A percentile compares a stretch with the other conserved stretches of the same genome.
Conservation (phyloP, 2,329 filamentous ascomycete species). For the Aphanoascus verrucosus region DNA sequence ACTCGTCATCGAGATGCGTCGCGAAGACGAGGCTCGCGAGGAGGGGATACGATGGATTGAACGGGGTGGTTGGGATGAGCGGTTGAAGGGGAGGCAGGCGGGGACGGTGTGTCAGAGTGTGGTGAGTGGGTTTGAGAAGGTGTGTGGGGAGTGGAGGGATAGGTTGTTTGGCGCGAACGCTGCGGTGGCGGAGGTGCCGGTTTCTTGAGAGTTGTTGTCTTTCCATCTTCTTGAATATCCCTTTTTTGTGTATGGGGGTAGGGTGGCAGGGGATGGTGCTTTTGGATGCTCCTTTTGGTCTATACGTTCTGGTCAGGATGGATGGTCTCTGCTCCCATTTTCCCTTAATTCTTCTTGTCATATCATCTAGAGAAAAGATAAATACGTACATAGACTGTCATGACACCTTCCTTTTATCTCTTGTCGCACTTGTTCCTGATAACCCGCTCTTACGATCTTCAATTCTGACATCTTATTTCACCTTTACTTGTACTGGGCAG, state of each 20-base stretch:
- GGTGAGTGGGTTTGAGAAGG: slow-evolving; percentile 81
- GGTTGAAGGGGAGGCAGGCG: slow-evolving; percentile 66
- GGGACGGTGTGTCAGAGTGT: slow-evolving; percentile 77
- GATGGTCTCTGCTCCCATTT: background rate
- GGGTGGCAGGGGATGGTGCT: too few relatives aligned
- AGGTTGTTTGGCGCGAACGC: slow-evolving; percentile 48
- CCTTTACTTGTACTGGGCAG: too few relatives aligned
- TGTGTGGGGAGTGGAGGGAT: slow-evolving; percentile 74
- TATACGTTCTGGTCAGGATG: background rate
- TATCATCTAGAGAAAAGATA: background rate
- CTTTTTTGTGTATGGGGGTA: too few relatives aligned
- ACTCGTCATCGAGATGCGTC: slow-evolving; percentile 71
- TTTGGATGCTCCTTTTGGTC: background rate
- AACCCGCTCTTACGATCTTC: too few relatives aligned
- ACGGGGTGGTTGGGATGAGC: slow-evolving; percentile 70
- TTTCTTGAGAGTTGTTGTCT: slow-evolving; percentile 14
- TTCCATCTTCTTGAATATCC: background rate
- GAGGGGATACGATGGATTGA: slow-evolving; percentile 74
- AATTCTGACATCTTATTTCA: too few relatives aligned
- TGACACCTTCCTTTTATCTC: background rate
- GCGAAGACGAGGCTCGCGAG: slow-evolving; percentile 71
- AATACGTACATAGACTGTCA: background rate
- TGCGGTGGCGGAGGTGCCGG: slow-evolving; percentile 18
- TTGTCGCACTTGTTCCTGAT: background rate
- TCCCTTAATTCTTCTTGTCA: background rate